These are phyloP conservation scores for Solanum piurae DNA, from an alignment of 257 asterid genomes.

Conservation along the genomic window DNA sequence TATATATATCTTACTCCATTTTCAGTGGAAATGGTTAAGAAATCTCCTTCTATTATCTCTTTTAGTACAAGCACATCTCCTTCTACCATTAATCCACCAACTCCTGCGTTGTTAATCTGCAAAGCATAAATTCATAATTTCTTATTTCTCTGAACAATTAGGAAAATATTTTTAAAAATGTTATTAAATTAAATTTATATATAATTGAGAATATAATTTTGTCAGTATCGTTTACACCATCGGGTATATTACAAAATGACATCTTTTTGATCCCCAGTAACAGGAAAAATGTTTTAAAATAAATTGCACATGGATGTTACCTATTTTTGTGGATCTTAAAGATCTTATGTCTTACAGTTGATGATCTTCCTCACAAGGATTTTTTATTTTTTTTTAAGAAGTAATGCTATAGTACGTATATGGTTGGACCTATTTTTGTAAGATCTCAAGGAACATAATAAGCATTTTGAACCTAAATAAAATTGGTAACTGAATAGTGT, in stretches of 20 bases:
- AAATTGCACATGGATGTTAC: not conserved
- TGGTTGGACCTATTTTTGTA: not conserved
- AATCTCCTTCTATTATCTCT: not conserved
- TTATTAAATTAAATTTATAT: too few relatives aligned
- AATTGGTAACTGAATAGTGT: not conserved
- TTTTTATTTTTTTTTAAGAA: not conserved
- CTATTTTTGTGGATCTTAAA: not conserved
- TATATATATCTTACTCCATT: not conserved
- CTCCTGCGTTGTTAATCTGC: conserved; percentile 69
- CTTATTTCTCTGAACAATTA: too few relatives aligned
- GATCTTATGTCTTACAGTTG: not conserved
- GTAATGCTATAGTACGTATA: not conserved
- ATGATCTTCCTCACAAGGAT: not conserved
- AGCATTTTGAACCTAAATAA: not conserved
- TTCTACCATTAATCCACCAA: conserved; percentile 27
- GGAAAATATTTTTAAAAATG: too few relatives aligned
- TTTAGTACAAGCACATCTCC: conserved; percentile 6
- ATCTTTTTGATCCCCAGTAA: not conserved
- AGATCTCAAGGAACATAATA: not conserved
- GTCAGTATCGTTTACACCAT: too few relatives aligned
- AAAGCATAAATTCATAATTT: too few relatives aligned
- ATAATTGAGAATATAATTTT: too few relatives aligned
- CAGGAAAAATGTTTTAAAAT: not conserved
- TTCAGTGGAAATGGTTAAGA: not conserved
- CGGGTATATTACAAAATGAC: not conserved